phyloP scores from a whole-genome alignment of 2,329 filamentous ascomycete species.

The Ploettnerulaceae sp. region DNA sequence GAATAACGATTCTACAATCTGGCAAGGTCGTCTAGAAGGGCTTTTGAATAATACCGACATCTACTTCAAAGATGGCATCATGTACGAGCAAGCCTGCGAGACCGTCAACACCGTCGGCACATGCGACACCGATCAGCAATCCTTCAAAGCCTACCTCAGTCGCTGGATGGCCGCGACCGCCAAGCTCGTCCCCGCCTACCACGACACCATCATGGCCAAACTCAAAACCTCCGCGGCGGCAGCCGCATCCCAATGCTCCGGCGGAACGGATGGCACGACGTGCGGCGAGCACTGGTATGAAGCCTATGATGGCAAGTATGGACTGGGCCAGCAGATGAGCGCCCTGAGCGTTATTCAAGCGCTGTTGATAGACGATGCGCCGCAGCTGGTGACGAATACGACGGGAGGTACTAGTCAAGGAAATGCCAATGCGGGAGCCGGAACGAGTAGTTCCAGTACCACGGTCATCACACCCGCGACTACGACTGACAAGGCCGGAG shows the following conservation, averaged over 20 bases:
- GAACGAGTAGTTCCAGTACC: slow-evolving; percentile 5
- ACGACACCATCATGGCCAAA: slow-evolving; percentile 47
- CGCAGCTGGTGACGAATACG: slow-evolving; percentile 28
- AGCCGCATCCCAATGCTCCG: slow-evolving; percentile 54
- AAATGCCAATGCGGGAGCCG: slow-evolving; percentile 23
- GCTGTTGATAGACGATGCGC: slow-evolving; percentile 35
- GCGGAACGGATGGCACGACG: slow-evolving; percentile 52
- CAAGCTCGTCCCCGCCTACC: slow-evolving; percentile 58
- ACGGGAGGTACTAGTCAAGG: slow-evolving; percentile 38
- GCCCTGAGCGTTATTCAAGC: slow-evolving; percentile 56
- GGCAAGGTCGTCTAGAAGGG: slow-evolving; percentile 53
- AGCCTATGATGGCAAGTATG: slow-evolving; percentile 49
- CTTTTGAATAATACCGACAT: slow-evolving; percentile 48
- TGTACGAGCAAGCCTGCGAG: slow-evolving; percentile 48
- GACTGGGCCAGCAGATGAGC: slow-evolving; percentile 68
- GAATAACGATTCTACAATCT: slow-evolving; percentile 36
- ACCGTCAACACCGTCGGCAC: slow-evolving; percentile 37
- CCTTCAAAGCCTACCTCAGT: slow-evolving; percentile 59
- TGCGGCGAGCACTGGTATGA: slow-evolving; percentile 58
- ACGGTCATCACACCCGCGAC: slow-evolving; percentile 28
- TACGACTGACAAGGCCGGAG: slow-evolving; percentile 38
- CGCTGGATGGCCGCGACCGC: slow-evolving; percentile 58
- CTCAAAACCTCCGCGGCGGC: slow-evolving; percentile 49
- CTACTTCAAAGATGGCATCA: slow-evolving; percentile 52
- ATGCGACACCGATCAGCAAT: slow-evolving; percentile 58